These are phyloP conservation scores for Globisporangium uncinulatum DNA, from an alignment of 352 stramenopile species.

Conservation along the genomic window DNA sequence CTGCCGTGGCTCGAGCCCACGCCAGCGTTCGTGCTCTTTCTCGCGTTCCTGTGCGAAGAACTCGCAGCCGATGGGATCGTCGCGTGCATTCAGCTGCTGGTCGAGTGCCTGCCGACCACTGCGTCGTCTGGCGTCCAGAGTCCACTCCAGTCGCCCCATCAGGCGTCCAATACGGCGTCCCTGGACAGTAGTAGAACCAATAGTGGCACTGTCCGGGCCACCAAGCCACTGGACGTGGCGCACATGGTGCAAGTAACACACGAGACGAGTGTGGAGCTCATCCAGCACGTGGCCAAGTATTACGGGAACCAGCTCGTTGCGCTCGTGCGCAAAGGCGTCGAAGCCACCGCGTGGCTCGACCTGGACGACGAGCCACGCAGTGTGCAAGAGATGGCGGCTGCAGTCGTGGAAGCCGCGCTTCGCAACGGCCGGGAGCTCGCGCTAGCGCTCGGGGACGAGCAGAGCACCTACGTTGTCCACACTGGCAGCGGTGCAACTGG, in stretches of 20 bases:
- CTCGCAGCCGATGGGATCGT: slow-evolving; percentile 57
- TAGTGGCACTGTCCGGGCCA: slow-evolving; percentile 1
- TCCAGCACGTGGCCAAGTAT: slow-evolving; percentile 52
- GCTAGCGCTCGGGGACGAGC: slow-evolving; percentile 51
- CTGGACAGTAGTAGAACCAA: background rate
- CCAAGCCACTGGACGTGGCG: slow-evolving; percentile 39
- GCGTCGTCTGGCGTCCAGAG: slow-evolving; percentile 1
- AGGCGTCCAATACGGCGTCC: background rate
- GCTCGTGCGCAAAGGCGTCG: slow-evolving; percentile 33
- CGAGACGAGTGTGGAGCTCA: slow-evolving; percentile 46
- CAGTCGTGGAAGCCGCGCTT: slow-evolving; percentile 52
- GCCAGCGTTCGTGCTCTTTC: slow-evolving; percentile 64
- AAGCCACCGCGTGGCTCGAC: slow-evolving; percentile 42
- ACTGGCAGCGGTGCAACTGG: no score
- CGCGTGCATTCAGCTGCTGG: slow-evolving; percentile 62
- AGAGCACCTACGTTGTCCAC: slow-evolving; percentile 34
- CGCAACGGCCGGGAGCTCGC: slow-evolving; percentile 57
- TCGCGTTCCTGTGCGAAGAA: slow-evolving; percentile 65
- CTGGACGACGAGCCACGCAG: slow-evolving; percentile 60
- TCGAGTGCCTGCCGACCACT: slow-evolving; percentile 58
- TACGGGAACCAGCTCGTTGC: slow-evolving; percentile 58
- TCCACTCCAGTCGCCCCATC: background rate
- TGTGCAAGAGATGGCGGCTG: slow-evolving; percentile 61
- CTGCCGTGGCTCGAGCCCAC: slow-evolving; percentile 57
- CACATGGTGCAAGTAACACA: slow-evolving; percentile 76